A percentile compares a stretch with the other conserved stretches of the same genome.
These are phyloP conservation scores for Pythium scleroteichum DNA, from an alignment of 352 stramenopile genomes.

Conservation along the genomic window DNA sequence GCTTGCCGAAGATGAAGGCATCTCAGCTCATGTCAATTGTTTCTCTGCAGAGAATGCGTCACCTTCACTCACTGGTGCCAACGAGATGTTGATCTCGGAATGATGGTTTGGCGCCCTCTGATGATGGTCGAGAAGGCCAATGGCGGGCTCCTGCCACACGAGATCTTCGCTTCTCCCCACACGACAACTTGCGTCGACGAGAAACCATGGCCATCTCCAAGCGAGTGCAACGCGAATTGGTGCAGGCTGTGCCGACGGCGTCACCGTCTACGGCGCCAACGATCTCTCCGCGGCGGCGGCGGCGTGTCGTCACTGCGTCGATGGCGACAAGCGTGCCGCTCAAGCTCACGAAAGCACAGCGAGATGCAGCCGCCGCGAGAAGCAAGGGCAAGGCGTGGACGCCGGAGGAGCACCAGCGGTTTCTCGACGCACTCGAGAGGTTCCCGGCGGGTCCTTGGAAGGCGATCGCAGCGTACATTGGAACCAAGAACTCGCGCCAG, in stretches of 20 bases:
- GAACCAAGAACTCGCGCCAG: conserved; percentile 34
- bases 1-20: too few species aligned
- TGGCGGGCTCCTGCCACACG: too few species aligned
- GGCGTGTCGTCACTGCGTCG: neutral
- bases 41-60: too few species aligned
- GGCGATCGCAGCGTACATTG: conserved; percentile 32
- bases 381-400: conserved; percentile 37
- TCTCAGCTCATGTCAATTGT: too few species aligned
- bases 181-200: neutral
- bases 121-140: too few species aligned
- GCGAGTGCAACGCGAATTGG: conserved; percentile 28
- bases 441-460: conserved; percentile 42
- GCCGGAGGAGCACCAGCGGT: conserved; percentile 33
- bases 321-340: conserved; percentile 4
- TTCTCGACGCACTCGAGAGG: conserved; percentile 33
- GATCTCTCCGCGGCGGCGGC: neutral
- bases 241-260: conserved; percentile 15
- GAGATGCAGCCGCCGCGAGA: conserved; percentile 20
- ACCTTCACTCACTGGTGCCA: too few species aligned
- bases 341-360: conserved; percentile 26
- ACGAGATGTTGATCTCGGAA: too few species aligned
- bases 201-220: conserved; percentile 30
- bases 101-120: too few species aligned
- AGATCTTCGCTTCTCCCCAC: neutral
- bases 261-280: neutral